Percentiles rank a stretch among this genome's conserved stretches.
These are phyloP conservation scores for Blepharisma stoltei DNA, from an alignment of 73 alveolate species.

Conservation along the genomic window DNA sequence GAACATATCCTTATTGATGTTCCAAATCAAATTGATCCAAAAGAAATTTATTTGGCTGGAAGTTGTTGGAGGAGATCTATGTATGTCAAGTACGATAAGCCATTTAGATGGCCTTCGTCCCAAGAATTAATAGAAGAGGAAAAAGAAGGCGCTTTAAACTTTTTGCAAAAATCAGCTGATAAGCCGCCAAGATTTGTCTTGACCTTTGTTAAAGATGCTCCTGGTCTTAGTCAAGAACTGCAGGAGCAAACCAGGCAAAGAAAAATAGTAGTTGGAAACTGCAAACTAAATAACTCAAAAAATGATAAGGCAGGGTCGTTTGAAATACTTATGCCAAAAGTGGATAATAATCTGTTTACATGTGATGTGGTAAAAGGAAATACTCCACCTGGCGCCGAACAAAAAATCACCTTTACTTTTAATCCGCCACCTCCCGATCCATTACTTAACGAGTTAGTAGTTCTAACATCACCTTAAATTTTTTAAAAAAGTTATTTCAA, in stretches of 20 bases:
- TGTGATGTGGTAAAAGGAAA: constrained; percentile 91
- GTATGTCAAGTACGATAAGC: constrained; percentile 80
- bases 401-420: constrained; percentile 78
- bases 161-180: constrained; percentile 48
- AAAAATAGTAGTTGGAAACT: constrained; percentile 81
- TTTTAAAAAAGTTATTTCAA: neutral
- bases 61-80: constrained; percentile 86
- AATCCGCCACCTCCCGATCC: constrained; percentile 94
- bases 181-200: constrained; percentile 40
- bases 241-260: constrained; percentile 58
- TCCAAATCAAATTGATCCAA: constrained; percentile 87
- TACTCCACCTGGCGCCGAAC: constrained; percentile 83
- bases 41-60: constrained; percentile 83
- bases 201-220: constrained; percentile 55
- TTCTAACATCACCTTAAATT: too few species aligned
- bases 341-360: constrained; percentile 77
- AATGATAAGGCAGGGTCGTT: constrained; percentile 87
- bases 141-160: constrained; percentile 61
- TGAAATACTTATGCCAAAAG: constrained; percentile 88
- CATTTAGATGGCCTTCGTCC: constrained; percentile 67
- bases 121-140: constrained; percentile 50
- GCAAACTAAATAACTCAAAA: constrained; percentile 87
- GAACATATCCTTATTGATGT: constrained; percentile 82
- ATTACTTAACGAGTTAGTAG: constrained; percentile 61
- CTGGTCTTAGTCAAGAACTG: constrained; percentile 62